A percentile compares a stretch with the other conserved stretches of the same genome.
These are phyloP conservation scores for Cadophora sp. DNA, from an alignment of 2,329 filamentous ascomycete species.

Conservation along the genomic window DNA sequence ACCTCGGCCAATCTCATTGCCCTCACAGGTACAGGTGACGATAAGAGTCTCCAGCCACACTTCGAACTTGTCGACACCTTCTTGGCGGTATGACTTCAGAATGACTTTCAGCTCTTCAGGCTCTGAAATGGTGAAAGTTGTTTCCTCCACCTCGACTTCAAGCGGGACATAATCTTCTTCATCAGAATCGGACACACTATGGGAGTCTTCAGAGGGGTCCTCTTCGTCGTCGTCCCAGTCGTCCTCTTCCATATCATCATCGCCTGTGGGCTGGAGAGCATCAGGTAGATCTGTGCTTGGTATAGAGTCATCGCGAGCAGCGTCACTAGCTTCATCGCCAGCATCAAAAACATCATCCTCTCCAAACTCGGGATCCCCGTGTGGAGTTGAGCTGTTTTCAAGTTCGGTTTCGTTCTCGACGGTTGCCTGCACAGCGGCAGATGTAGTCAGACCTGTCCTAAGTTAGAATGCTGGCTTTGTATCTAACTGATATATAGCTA, in stretches of 20 bases:
- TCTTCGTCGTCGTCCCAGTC: conserved; percentile 15
- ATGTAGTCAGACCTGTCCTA: not conserved
- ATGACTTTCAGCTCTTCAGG: not conserved
- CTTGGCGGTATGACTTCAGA: conserved; percentile 19
- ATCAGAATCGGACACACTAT: conserved; percentile 12
- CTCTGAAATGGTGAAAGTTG: conserved; percentile 6
- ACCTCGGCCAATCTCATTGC: conserved; percentile 34
- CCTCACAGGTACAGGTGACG: conserved; percentile 23
- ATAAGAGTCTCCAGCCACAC: conserved; percentile 32
- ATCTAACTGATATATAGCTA: no score
- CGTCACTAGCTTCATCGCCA: no score
- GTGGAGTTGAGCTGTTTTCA: not conserved
- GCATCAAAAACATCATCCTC: no score
- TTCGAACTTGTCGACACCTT: conserved; percentile 18
- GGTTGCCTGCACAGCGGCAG: not conserved
- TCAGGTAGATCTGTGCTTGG: not conserved
- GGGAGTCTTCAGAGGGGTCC: conserved; percentile 13
- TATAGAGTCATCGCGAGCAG: no score
- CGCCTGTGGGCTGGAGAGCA: not conserved
- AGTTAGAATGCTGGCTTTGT: no score
- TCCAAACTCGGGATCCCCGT: no score
- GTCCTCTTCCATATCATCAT: conserved; percentile 13
- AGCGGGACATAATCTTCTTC: conserved; percentile 16
- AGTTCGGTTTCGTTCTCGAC: not conserved
- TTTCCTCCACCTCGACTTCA: conserved; percentile 24